phyloP scores from a whole-genome alignment of 2,329 filamentous ascomycete genomes.

The Curvularia lunata region DNA sequence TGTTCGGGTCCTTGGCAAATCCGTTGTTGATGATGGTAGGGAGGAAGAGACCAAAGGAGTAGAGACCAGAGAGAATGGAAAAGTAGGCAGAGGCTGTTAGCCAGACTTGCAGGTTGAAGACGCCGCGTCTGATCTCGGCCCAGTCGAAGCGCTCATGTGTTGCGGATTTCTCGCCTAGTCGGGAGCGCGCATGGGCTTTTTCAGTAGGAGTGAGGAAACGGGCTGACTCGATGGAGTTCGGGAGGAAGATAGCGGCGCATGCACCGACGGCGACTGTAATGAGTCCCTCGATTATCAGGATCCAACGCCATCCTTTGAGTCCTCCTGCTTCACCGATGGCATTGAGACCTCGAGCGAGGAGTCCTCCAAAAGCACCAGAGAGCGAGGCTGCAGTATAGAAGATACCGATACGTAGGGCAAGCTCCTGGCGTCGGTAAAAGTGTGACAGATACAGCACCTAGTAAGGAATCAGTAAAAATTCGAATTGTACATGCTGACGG shows the following conservation, averaged over 20 bases:
- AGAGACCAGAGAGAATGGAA: conserved; percentile 63
- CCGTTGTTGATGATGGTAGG: conserved; percentile 69
- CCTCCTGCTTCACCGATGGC: conserved; percentile 64
- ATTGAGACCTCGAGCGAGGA: conserved; percentile 66
- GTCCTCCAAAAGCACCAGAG: conserved; percentile 68
- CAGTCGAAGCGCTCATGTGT: conserved; percentile 61
- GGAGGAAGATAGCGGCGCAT: conserved; percentile 61
- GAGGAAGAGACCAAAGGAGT: conserved; percentile 70
- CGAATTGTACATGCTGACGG: no score
- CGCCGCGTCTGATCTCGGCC: conserved; percentile 67
- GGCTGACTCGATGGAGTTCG: conserved; percentile 62
- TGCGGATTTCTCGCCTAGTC: conserved; percentile 51
- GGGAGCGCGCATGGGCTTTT: conserved; percentile 56
- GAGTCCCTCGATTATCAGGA: conserved; percentile 66
- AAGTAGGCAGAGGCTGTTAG: conserved; percentile 68
- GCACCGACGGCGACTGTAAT: conserved; percentile 61
- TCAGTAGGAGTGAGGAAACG: conserved; percentile 62
- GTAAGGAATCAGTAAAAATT: neutral
- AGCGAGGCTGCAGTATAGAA: conserved; percentile 72
- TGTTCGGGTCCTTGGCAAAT: conserved; percentile 61
- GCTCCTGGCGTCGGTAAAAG: conserved; percentile 65
- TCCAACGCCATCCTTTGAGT: conserved; percentile 66
- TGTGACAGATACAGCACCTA: conserved; percentile 65
- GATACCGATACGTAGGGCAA: conserved; percentile 68
- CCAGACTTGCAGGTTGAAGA: conserved; percentile 68